Conservation (phyloP, 75 land plant genomes). For the Sequoiadendron giganteum region DNA sequence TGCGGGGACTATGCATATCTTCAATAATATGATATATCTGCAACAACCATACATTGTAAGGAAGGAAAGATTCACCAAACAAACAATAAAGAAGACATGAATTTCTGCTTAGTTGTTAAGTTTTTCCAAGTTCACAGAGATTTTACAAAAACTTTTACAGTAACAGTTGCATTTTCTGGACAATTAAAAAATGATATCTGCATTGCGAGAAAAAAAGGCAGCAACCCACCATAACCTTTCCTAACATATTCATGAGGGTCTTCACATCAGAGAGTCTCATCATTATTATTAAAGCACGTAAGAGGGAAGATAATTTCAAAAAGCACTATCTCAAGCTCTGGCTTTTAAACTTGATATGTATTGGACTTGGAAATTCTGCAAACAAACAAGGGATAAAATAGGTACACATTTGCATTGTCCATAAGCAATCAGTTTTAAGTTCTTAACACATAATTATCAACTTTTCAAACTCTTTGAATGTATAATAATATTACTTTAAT, state of each 20-base stretch:
- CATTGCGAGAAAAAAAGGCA: neutral
- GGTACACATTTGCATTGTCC: neutral
- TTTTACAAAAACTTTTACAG: neutral
- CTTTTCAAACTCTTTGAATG: neutral
- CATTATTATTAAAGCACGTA: slow-evolving; percentile 94
- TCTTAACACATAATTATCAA: neutral
- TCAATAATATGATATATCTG: slow-evolving; percentile 82
- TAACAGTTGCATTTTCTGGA: neutral
- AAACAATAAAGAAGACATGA: neutral
- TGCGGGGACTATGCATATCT: slow-evolving; percentile 94
- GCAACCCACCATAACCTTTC: slow-evolving; percentile 94
- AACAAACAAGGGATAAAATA: neutral
- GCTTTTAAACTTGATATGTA: slow-evolving; percentile 82
- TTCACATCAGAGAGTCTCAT: slow-evolving; percentile 92
- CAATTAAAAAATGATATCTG: neutral
- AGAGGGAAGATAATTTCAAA: slow-evolving; percentile 98
- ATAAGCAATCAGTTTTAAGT: too few species aligned
- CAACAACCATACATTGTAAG: slow-evolving; percentile 5
- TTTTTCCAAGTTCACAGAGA: neutral
- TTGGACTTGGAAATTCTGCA: slow-evolving; percentile 83
- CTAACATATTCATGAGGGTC: slow-evolving; percentile 98
- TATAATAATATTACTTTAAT: neutral
- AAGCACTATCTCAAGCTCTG: slow-evolving; percentile 77
- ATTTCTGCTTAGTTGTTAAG: neutral
- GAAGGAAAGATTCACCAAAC: neutral